Evolutionary conservation across 805 yeast species (phyloP).

Genomic region (Starmera pachycereana): DNA sequence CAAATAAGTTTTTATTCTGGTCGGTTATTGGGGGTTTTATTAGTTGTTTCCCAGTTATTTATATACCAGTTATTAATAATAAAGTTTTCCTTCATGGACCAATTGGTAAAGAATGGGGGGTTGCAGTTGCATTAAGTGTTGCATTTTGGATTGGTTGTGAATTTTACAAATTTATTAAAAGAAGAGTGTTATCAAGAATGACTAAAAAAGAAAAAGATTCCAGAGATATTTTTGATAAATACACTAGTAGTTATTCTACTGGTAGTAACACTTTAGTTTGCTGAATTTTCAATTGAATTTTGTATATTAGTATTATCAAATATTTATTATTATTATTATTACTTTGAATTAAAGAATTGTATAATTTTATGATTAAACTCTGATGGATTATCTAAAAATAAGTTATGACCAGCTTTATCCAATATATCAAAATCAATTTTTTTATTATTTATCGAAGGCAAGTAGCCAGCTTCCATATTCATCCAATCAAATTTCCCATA

Average conservation of each 20-base stretch:
- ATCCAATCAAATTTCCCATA: slow-evolving; percentile 74
- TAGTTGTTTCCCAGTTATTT: slow-evolving; percentile 71
- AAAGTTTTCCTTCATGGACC: slow-evolving; percentile 65
- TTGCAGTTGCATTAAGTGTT: slow-evolving; percentile 49
- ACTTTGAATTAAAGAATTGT: slow-evolving; percentile 10
- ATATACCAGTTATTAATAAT: slow-evolving; percentile 79
- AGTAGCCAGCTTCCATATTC: slow-evolving; percentile 45
- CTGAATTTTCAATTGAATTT: too few relatives aligned
- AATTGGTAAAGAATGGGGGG: slow-evolving; percentile 75
- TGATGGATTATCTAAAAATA: slow-evolving; percentile 56
- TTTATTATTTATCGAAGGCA: slow-evolving; percentile 17
- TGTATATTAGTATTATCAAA: not conserved
- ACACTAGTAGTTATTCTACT: slow-evolving; percentile 46
- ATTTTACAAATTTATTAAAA: slow-evolving; percentile 55
- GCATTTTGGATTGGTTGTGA: slow-evolving; percentile 55
- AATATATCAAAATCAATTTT: slow-evolving; percentile 20
- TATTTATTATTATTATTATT: not conserved
- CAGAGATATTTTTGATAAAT: slow-evolving; percentile 45
- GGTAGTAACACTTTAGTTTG: slow-evolving; percentile 23
- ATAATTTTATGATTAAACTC: slow-evolving; percentile 40
- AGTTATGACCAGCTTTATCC: slow-evolving; percentile 61
- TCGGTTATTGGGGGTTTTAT: slow-evolving; percentile 61
- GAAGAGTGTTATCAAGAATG: slow-evolving; percentile 18
- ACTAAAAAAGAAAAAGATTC: too few relatives aligned
- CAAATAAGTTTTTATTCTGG: slow-evolving; percentile 72